Base-by-base conservation (phyloP, 495 filamentous ascomycete genomes). In the Cryomyces minteri region DNA sequence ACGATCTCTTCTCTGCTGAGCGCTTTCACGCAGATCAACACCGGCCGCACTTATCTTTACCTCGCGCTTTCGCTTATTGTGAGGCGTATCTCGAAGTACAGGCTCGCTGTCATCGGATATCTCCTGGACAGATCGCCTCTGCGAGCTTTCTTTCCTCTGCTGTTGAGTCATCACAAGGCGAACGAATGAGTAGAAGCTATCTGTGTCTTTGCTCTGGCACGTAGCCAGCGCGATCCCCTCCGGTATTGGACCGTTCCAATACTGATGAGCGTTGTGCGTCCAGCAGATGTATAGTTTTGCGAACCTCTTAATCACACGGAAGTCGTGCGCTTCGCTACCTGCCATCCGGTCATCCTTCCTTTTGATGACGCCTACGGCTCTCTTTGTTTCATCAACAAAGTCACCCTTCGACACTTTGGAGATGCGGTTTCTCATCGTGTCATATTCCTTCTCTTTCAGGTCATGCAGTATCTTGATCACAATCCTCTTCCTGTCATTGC, bases 391-490 rank as follows among this genome's bases (percentile, higher is more conserved):
- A 14, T 38, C 34, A 10, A 14, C 34, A 38, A 38, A 38, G 34
- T 38, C 9, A 38, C 12, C 12, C 9, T 10, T 10, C 9, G 3
- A 9, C 9, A 14, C 12, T 10, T 38, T 14, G 12, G 34, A 38
- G 12, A 38, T 14, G 9, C 34, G 9, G 1, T 38, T 14, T 9
- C 9, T 14, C 9, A 38, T 9, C 1, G 1, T 14, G 12, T 38
- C 12, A 2, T 14, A 10, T 9, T 10, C 2, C 1, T 38, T 9
- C 9, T 9, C 34, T 38, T 38, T 3, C 34, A 38, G 9, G 6
- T 55, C 42, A 5, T 37, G 41, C 0, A 63, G 30, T 4, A 58
- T 2, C 40, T 63, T 63, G 47, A 60, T 52, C 5, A 63, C 42
- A 5, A 57, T 45, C 30, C 55, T 43, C 18, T 55, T 57, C 7